Evolutionary conservation across 768 basidiomycete genomes (phyloP), one percentile per base, ranked within the genome.

Genomic region (Wakefieldia striispora): DNA sequence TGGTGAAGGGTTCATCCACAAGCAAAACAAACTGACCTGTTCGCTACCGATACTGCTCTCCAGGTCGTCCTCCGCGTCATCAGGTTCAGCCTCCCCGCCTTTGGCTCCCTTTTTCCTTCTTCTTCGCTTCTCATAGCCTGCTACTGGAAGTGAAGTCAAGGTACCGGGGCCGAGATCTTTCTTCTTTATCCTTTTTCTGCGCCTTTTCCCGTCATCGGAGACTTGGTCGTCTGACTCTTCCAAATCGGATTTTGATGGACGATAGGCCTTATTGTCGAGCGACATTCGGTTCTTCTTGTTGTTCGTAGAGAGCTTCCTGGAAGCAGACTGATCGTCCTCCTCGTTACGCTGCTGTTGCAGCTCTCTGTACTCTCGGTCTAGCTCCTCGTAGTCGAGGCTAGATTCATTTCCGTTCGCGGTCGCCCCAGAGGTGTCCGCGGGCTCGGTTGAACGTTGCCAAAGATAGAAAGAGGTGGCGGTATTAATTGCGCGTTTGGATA

Each of bases 211-310:
- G 44, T 71, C 73, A 26, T 75, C 80, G 21, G 78, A 79, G 27
- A 77, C 74, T 42, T 80, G 79, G 43, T 84, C 82, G 29, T 82
- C 84, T 7, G 83, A 82, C 8, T 79, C 77, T 35, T 89, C 88
- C 29, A 80, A 57, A 55, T 87, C 86, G 8, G 83, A 86, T 47
- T 66, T 64, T 1, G 81, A 68, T 17, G 90, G 90, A 45, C 78
- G 78, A 59, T 91, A 93, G 1, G 90, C 90, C 64, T 86, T 88
- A 69, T 91, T 90, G 65, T 92, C 91, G 20, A 72, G 60, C 0
- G 86, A 86, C 53, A 90, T 88, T 27, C 84, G 80, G 57, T 76
- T 77, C 21, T 82, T 79, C 62, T 74, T 79, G 53, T 75, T 70
- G 8, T 59, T 60, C 1, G 70, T 60, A 20, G 59, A 53, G 10